phyloP scores from a whole-genome alignment of 2,329 filamentous ascomycete genomes.

The Calcarisporium arbuscula region DNA sequence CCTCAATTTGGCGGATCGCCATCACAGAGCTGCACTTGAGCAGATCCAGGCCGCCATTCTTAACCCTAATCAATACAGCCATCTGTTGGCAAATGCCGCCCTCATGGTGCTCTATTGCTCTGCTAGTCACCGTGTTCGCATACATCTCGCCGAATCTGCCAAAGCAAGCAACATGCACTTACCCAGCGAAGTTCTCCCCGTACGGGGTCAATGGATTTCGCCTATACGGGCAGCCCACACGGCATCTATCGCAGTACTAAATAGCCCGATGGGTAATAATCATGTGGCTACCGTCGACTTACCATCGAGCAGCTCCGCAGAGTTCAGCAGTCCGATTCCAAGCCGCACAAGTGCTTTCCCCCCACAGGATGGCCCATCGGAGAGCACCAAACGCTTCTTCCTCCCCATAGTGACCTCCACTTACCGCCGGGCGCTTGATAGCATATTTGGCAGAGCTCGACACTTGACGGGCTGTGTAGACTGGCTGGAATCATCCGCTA shows the following conservation, averaged over 20 bases:
- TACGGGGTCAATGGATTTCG: slow-evolving; percentile 29
- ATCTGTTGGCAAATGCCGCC: slow-evolving; percentile 22
- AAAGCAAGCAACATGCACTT: slow-evolving; percentile 10
- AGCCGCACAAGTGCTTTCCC: too few species aligned
- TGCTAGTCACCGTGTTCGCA: slow-evolving; percentile 28
- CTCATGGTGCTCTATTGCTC: slow-evolving; percentile 36
- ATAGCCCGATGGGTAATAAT: too few species aligned
- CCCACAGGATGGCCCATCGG: slow-evolving; percentile 5
- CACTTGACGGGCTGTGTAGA: slow-evolving; percentile 4
- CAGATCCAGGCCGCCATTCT: slow-evolving; percentile 28
- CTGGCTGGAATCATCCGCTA: too few species aligned
- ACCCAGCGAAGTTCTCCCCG: slow-evolving; percentile 21
- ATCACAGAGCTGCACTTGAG: slow-evolving; percentile 30
- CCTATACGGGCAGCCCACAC: slow-evolving; percentile 28
- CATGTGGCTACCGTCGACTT: too few species aligned
- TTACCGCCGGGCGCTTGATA: slow-evolving; percentile 5
- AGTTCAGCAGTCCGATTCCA: too few species aligned
- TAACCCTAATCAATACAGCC: slow-evolving; percentile 20
- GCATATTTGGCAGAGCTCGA: slow-evolving; percentile 3
- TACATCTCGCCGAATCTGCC: slow-evolving; percentile 22
- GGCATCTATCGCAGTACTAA: slow-evolving; percentile 25
- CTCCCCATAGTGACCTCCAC: slow-evolving; percentile 6
- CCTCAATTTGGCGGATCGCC: slow-evolving; percentile 24
- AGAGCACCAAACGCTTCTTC: slow-evolving; percentile 7
- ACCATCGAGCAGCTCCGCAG: too few species aligned